Conservation (phyloP, 2,329 filamentous ascomycete species). For the Botrytis medusae region DNA sequence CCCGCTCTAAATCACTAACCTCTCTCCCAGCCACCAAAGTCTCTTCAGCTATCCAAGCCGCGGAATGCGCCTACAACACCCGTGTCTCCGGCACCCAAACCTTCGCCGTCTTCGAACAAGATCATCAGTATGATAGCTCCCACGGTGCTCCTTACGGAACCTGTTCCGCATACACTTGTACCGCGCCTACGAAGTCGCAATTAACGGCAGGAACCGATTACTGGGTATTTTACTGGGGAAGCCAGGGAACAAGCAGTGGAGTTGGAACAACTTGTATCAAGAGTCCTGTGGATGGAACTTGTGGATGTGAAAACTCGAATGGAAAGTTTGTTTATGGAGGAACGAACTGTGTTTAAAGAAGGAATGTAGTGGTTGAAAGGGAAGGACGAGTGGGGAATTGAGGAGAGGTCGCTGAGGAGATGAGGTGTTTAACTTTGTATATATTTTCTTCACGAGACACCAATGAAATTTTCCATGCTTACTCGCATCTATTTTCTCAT, state of each 20-base stretch:
- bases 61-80: conserved; percentile 18
- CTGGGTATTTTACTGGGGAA: conserved; percentile 13
- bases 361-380: too few relatives aligned
- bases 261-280: neutral
- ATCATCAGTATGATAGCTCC: neutral
- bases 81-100: conserved; percentile 1
- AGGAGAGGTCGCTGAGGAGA: too few relatives aligned
- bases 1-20: neutral
- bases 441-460: neutral
- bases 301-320: conserved; percentile 13
- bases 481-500: neutral
- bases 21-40: neutral
- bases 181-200: neutral
- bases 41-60: conserved; percentile 16
- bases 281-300: neutral
- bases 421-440: neutral
- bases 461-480: neutral
- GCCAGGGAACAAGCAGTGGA: neutral
- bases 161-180: conserved; percentile 10
- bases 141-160: conserved; percentile 14
- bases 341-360: neutral
- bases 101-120: conserved; percentile 17
- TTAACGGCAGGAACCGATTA: neutral
- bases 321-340: neutral
- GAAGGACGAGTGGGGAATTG: too few relatives aligned